Conservation (phyloP, 1,284 basidiomycete species). For the Pseudozyma pruni region DNA sequence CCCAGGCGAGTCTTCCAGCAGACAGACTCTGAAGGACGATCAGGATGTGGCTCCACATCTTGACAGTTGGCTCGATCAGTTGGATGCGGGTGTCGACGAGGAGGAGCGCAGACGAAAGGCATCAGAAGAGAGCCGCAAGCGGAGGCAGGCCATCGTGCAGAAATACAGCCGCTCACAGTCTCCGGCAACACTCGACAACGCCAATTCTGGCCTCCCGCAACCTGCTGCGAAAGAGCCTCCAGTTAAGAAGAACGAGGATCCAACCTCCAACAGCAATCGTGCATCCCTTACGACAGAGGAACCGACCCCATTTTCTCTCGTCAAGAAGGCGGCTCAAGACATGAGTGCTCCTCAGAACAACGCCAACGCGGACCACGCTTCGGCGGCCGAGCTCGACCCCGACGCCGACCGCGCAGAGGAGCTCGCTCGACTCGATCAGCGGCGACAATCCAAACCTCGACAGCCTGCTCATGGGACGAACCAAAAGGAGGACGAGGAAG, state of each 20-base stretch:
- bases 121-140: slow-evolving; percentile 54
- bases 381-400: slow-evolving; percentile 53
- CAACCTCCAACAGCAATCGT: neutral
- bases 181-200: neutral
- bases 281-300: too few species aligned
- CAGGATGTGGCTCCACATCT: slow-evolving; percentile 7
- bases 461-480: neutral
- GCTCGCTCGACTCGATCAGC: slow-evolving; percentile 30
- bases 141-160: slow-evolving; percentile 45
- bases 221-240: neutral
- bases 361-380: slow-evolving; percentile 4
- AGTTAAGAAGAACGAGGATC: neutral
- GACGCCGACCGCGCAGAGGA: slow-evolving; percentile 38
- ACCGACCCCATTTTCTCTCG: slow-evolving; percentile 10
- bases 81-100: slow-evolving; percentile 31
- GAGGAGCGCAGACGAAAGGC: slow-evolving; percentile 21
- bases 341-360: neutral
- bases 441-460: slow-evolving; percentile 7
- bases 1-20: neutral
- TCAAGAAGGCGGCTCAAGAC: slow-evolving; percentile 4
- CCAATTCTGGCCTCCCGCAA: neutral
- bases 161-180: slow-evolving; percentile 24
- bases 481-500: slow-evolving; percentile 26
- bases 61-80: slow-evolving; percentile 25
- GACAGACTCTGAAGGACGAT: neutral